Evolutionary conservation across 2,329 filamentous ascomycete genomes (phyloP).

Genomic region (Proliferodiscus dingleyae): DNA sequence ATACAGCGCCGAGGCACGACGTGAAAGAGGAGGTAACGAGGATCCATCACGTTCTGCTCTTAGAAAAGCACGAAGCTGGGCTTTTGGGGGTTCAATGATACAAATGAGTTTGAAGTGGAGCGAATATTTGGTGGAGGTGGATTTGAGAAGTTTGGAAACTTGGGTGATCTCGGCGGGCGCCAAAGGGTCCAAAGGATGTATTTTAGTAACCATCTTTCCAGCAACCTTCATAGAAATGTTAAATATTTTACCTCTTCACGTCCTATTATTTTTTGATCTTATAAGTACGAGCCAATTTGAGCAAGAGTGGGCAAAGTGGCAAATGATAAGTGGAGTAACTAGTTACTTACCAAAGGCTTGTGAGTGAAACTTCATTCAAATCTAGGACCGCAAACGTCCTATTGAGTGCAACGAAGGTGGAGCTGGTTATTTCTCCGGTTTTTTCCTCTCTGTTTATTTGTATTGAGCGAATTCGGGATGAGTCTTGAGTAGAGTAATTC

Average conservation of each 20-base stretch:
- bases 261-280: too few relatives aligned
- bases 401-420: too few relatives aligned
- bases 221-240: neutral
- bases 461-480: neutral
- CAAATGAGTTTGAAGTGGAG: conserved; percentile 24
- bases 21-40: conserved; percentile 2
- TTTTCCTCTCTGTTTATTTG: neutral
- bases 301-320: neutral
- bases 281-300: neutral
- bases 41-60: conserved; percentile 19
- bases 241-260: neutral
- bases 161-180: conserved; percentile 18
- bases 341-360: too few relatives aligned
- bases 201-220: neutral
- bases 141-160: conserved; percentile 19
- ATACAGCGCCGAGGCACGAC: conserved; percentile 18
- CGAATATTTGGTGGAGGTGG: conserved; percentile 9
- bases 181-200: conserved; percentile 23
- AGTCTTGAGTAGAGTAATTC: too few relatives aligned
- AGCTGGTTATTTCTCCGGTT: too few relatives aligned
- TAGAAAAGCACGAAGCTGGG: conserved; percentile 15
- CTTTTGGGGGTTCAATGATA: conserved; percentile 23
- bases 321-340: neutral
- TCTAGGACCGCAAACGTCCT: neutral
- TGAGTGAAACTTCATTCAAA: neutral